phyloP scores from a whole-genome alignment of 2,329 filamentous ascomycete species.

The Elsinoe perseae region DNA sequence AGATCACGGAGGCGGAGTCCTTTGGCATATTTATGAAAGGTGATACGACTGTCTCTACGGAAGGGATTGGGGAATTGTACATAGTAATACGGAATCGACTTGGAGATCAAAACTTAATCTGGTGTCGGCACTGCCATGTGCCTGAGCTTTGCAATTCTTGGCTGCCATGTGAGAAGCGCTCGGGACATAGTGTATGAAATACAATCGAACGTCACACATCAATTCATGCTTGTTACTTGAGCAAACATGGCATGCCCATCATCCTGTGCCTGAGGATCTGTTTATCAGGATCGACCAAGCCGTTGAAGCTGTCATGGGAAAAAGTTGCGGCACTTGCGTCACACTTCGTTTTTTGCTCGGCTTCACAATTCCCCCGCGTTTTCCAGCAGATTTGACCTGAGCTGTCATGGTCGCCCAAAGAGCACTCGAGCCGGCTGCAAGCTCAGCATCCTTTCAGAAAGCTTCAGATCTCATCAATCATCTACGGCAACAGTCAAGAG shows the following conservation, averaged over 20 bases:
- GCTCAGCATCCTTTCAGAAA: background rate
- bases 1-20: background rate
- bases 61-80: slow-evolving; percentile 1
- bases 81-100: slow-evolving; percentile 3
- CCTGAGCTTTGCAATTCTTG: too few relatives aligned
- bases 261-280: slow-evolving; percentile 2
- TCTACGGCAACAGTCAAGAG: background rate
- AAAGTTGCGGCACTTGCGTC: slow-evolving; percentile 13
- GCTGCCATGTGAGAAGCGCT: background rate
- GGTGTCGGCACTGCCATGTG: background rate
- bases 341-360: slow-evolving; percentile 6
- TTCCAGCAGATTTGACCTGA: background rate
- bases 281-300: background rate
- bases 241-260: too few relatives aligned
- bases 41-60: background rate
- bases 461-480: background rate
- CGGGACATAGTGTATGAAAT: background rate
- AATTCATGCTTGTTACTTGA: too few relatives aligned
- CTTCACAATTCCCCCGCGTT: background rate
- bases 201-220: too few relatives aligned
- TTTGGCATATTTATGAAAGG: background rate
- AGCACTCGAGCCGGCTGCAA: background rate
- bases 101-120: background rate
- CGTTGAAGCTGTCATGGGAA: background rate
- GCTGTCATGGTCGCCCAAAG: background rate